phyloP scores from a whole-genome alignment of 805 yeast species.

The Yarrowia alimentaria region DNA sequence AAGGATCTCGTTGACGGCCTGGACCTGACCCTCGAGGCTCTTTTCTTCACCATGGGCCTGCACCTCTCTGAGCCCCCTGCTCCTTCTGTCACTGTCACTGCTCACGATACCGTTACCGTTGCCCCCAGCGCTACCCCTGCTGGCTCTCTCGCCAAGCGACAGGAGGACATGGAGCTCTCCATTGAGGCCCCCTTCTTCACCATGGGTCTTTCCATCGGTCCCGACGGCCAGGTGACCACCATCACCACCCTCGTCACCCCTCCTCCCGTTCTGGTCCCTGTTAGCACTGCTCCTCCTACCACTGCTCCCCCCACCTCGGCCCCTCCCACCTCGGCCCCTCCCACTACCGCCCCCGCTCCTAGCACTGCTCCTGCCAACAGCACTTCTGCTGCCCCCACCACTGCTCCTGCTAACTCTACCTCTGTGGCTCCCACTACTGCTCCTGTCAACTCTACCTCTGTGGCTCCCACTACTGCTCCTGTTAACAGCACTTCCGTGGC shows the following conservation, averaged over 20 bases:
- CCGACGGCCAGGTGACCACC: slow-evolving; percentile 3
- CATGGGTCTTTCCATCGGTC: slow-evolving; percentile 17
- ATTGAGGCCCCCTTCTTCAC: slow-evolving; percentile 23
- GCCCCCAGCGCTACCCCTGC: too few relatives aligned
- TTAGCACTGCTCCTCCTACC: not conserved
- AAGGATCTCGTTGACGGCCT: too few relatives aligned
- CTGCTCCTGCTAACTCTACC: slow-evolving; percentile 8
- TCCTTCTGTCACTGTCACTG: slow-evolving; percentile 3
- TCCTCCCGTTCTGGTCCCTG: not conserved
- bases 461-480: not conserved
- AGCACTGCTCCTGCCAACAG: not conserved
- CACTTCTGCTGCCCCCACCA: slow-evolving; percentile 1
- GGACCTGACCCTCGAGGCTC: slow-evolving; percentile 13
- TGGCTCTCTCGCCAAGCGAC: slow-evolving; percentile 4
- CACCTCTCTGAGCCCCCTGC: not conserved
- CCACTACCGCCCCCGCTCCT: slow-evolving; percentile 7
- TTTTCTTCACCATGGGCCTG: slow-evolving; percentile 16
- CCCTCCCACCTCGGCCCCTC: not conserved
- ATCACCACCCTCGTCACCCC: slow-evolving; percentile 18
- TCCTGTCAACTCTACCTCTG: not conserved
- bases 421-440: not conserved
- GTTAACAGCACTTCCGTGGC: not conserved
- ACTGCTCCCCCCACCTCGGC: not conserved
- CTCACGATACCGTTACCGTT: too few relatives aligned
- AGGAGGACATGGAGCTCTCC: slow-evolving; percentile 12